phyloP scores from a whole-genome alignment of 2,329 filamentous ascomycete genomes.

The Exophiala sp. region DNA sequence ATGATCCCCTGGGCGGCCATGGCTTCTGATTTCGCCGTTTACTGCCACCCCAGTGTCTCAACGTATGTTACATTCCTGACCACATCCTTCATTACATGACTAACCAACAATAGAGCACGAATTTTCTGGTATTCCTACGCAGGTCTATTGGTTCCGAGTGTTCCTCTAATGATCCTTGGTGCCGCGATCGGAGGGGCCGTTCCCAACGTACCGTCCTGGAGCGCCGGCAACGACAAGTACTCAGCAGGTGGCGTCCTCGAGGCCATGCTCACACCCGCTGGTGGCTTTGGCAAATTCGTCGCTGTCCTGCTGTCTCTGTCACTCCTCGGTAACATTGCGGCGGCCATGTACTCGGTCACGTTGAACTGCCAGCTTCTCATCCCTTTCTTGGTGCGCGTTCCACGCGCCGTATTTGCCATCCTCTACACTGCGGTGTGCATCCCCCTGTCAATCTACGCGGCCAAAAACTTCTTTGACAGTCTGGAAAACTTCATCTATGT shows the following conservation, averaged over 20 bases:
- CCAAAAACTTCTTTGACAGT: background rate
- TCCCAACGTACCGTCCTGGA: slow-evolving; percentile 43
- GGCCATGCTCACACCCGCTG: slow-evolving; percentile 55
- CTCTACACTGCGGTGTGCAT: slow-evolving; percentile 1
- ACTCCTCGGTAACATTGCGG: slow-evolving; percentile 58
- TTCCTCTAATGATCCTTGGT: slow-evolving; percentile 57
- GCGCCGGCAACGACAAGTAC: slow-evolving; percentile 48
- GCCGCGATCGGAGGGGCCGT: slow-evolving; percentile 58
- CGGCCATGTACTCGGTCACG: slow-evolving; percentile 4
- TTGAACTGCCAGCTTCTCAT: background rate
- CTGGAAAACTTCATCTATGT: slow-evolving; percentile 40
- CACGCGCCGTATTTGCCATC: background rate
- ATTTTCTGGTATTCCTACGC: slow-evolving; percentile 24
- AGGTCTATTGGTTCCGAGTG: slow-evolving; percentile 51
- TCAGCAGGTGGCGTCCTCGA: slow-evolving; percentile 51
- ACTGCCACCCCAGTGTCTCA: background rate
- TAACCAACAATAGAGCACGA: background rate
- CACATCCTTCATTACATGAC: too few species aligned
- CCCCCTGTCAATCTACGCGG: background rate
- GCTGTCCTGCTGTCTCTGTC: slow-evolving; percentile 57
- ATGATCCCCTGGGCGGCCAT: slow-evolving; percentile 6
- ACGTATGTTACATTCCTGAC: background rate
- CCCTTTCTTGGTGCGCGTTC: background rate
- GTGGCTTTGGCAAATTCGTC: slow-evolving; percentile 54
- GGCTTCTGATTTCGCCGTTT: background rate